Base-by-base conservation (phyloP, 352 stramenopile species). In the Plasmopara muralis region DNA sequence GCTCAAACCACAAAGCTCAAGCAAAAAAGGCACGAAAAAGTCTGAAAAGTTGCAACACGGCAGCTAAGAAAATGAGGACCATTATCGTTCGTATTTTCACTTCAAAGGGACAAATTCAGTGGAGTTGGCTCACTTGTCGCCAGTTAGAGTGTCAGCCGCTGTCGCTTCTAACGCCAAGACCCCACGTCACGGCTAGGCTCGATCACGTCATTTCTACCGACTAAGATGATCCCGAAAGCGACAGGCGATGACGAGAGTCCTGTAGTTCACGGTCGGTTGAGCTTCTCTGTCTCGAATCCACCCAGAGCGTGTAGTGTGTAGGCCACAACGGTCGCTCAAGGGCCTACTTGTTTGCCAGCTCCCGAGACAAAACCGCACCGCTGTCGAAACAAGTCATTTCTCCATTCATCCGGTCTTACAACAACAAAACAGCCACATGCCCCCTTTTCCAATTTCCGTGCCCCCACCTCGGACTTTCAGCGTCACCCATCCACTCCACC, bases 221-320 rank as follows among this genome's bases (percentile, higher is more conserved):
- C 61, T 69, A 69, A 69, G 51, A 65, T 50, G 34, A 29, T 29
- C 40, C 29, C 12, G 42, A 13, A 42, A 49, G 54, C 42, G 62
- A 70, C 62, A 70, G 62, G 62, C 61, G 62, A 62, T 62, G 61
- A 25, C 60, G 52, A 46, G 43, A 47, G 47, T 50, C 42, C 53
- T 56, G 45, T 55, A 51, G 38, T 46, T 50, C 37, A 47, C 53
- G 56, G 38, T 51, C 60, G 55, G 47, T 68, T 65, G 55, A 43
- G 55, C 38, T 50, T 61, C 47, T 57, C 12, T 16, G 28, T 50
- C 46, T 41, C 47, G 49, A 50, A 48, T 64, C 47, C 59, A 45
- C 39, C 15, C 9, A 2, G 14, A 41, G 9, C 33, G 33, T 43
- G 48, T 25, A 57, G 61, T 59, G 47, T 62, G 48, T 25, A 53